phyloP scores from a whole-genome alignment of 768 basidiomycete species.

The Termitomyces sp. region DNA sequence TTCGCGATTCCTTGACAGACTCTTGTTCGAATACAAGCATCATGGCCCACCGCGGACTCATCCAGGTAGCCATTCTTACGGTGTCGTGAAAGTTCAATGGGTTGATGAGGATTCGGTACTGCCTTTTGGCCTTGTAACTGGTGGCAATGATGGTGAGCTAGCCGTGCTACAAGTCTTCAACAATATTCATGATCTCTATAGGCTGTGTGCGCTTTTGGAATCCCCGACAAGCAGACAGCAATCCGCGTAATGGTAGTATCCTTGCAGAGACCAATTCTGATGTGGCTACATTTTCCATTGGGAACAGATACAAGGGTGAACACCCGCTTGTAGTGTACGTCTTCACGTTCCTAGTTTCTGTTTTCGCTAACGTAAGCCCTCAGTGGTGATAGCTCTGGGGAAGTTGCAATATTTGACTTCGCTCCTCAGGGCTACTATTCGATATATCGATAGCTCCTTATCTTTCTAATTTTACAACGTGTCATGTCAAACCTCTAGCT shows the following conservation, averaged over 20 bases:
- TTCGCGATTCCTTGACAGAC: conserved; percentile 40
- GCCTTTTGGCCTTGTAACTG: conserved; percentile 46
- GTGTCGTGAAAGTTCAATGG: conserved; percentile 51
- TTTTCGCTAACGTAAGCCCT: neutral
- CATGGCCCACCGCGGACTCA: conserved; percentile 24
- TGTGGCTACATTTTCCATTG: conserved; percentile 52
- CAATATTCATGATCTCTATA: conserved; percentile 18
- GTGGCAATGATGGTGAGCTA: conserved; percentile 56
- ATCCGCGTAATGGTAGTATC: conserved; percentile 37
- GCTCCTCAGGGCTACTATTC: conserved; percentile 1
- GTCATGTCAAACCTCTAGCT: neutral
- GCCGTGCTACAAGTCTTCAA: neutral
- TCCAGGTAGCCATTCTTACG: conserved; percentile 31
- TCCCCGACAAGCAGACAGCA: conserved; percentile 32
- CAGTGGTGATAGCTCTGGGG: conserved; percentile 46
- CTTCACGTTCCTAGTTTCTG: neutral
- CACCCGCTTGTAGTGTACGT: conserved; percentile 53
- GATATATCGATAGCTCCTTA: conserved; percentile 2
- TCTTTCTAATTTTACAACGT: neutral
- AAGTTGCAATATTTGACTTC: conserved; percentile 37
- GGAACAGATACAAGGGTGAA: conserved; percentile 47
- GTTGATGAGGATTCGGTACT: conserved; percentile 31
- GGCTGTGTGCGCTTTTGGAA: conserved; percentile 74
- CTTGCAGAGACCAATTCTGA: conserved; percentile 52
- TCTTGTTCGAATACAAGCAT: conserved; percentile 47